Conservation (phyloP, 371 early-diverging fungal genomes). For the Rhizopus stolonifer region DNA sequence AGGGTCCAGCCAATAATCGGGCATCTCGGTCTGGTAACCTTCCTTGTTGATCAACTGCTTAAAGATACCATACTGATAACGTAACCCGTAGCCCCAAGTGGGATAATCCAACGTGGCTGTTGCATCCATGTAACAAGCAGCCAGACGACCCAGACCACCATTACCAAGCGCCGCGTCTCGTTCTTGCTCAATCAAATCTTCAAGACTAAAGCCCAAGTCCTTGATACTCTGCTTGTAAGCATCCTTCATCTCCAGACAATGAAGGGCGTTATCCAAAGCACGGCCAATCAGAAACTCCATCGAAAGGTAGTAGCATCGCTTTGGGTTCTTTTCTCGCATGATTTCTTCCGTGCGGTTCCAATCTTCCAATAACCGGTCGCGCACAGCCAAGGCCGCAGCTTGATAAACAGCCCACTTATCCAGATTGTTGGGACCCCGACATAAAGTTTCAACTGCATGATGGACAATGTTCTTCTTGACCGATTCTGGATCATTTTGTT, state of each 20-base stretch:
- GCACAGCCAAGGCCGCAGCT: constrained; percentile 80
- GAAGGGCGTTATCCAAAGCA: constrained; percentile 89
- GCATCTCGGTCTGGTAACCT: constrained; percentile 90
- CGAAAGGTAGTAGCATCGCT: constrained; percentile 92
- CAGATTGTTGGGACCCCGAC: constrained; percentile 78
- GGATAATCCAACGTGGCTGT: constrained; percentile 87
- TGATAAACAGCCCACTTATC: constrained; percentile 85
- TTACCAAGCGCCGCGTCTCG: constrained; percentile 93
- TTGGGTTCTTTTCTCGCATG: constrained; percentile 58
- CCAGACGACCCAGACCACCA: constrained; percentile 90
- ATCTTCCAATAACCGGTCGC: constrained; percentile 81
- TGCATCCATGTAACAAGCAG: constrained; percentile 91
- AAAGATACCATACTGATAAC: constrained; percentile 95
- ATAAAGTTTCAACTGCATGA: constrained; percentile 79
- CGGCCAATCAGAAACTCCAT: constrained; percentile 93
- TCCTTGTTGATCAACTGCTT: constrained; percentile 78
- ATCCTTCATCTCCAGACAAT: constrained; percentile 78
- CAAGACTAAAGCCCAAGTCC: constrained; percentile 82
- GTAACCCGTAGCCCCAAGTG: constrained; percentile 86
- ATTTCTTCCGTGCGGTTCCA: constrained; percentile 88
- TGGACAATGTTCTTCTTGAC: constrained; percentile 56
- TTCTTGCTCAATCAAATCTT: constrained; percentile 88
- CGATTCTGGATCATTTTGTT: constrained; percentile 12
- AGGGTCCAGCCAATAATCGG: constrained; percentile 86
- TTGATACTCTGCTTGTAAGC: constrained; percentile 62